A percentile compares a stretch with the other conserved stretches of the same genome.
Evolutionary conservation across 768 basidiomycete species (phyloP).

Genomic region (Cystofilobasidium ferigula): DNA sequence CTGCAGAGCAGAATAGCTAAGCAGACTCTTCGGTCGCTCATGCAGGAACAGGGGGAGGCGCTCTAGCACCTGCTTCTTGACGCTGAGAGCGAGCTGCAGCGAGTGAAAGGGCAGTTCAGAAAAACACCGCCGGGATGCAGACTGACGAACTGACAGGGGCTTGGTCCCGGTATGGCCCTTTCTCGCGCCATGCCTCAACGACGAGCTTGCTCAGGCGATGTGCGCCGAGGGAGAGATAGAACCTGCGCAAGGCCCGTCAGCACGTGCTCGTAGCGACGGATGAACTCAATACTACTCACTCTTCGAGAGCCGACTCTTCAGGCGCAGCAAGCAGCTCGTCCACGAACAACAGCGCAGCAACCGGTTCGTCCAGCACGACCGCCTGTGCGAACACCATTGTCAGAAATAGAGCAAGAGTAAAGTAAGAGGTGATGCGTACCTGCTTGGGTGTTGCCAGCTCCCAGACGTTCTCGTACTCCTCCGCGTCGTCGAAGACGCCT

Average conservation of each 20-base stretch:
- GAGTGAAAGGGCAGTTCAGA: slow-evolving; percentile 5
- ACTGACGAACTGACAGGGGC: slow-evolving; percentile 38
- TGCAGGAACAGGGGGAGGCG: slow-evolving; percentile 82
- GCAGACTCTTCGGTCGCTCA: slow-evolving; percentile 48
- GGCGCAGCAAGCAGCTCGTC: slow-evolving; percentile 47
- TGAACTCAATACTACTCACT: slow-evolving; percentile 39
- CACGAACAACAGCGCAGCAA: slow-evolving; percentile 65
- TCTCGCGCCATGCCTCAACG: slow-evolving; percentile 61
- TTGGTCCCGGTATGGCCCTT: slow-evolving; percentile 46
- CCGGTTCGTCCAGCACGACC: slow-evolving; percentile 76
- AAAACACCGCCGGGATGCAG: slow-evolving; percentile 6
- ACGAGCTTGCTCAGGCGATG: slow-evolving; percentile 60
- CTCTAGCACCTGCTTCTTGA: slow-evolving; percentile 59
- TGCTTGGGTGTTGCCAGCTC: slow-evolving; percentile 57
- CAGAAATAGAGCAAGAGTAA: background rate
- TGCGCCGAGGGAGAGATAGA: slow-evolving; percentile 69
- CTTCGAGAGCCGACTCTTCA: slow-evolving; percentile 84
- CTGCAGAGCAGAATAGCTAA: slow-evolving; percentile 36
- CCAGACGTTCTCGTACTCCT: slow-evolving; percentile 51
- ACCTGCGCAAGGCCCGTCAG: slow-evolving; percentile 42
- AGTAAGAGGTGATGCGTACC: slow-evolving; percentile 25
- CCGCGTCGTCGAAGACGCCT: slow-evolving; percentile 58
- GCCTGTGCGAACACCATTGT: slow-evolving; percentile 40
- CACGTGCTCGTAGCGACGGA: background rate
- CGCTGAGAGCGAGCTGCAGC: slow-evolving; percentile 38